phyloP scores from a whole-genome alignment of 768 basidiomycete species.

The Amanita inopinata region DNA sequence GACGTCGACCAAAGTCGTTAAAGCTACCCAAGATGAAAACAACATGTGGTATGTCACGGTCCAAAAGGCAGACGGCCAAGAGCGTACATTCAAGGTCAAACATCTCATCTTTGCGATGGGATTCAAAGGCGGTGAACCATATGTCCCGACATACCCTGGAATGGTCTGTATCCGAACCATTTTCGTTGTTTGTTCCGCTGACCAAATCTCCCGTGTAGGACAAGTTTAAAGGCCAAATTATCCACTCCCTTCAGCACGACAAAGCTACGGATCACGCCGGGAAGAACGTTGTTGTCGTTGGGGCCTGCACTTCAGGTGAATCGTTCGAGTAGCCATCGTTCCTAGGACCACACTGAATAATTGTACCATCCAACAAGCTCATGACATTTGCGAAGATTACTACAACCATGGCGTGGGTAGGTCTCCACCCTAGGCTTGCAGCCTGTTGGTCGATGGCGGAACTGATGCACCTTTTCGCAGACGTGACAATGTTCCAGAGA shows the following conservation, averaged over 20 bases:
- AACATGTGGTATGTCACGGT: slow-evolving; percentile 35
- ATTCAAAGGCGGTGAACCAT: slow-evolving; percentile 34
- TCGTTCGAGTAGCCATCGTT: too few species aligned
- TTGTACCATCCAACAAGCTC: too few species aligned
- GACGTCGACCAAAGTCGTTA: slow-evolving; percentile 29
- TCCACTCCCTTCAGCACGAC: slow-evolving; percentile 51
- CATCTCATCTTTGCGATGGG: slow-evolving; percentile 48
- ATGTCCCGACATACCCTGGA: slow-evolving; percentile 36
- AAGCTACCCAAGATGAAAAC: slow-evolving; percentile 23
- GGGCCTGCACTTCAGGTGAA: slow-evolving; percentile 50
- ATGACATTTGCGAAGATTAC: slow-evolving; percentile 36
- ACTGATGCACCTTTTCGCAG: slow-evolving; percentile 17
- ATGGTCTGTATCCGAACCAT: slow-evolving; percentile 22
- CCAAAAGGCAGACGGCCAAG: slow-evolving; percentile 22
- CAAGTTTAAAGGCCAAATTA: slow-evolving; percentile 49
- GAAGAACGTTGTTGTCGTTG: slow-evolving; percentile 65
- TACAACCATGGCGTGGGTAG: slow-evolving; percentile 33
- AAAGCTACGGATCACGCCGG: slow-evolving; percentile 47
- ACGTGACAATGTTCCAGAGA: slow-evolving; percentile 53
- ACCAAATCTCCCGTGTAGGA: slow-evolving; percentile 23
- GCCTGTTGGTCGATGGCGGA: too few species aligned
- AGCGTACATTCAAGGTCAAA: slow-evolving; percentile 32
- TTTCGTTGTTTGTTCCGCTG: neutral
- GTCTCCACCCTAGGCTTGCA: neutral
- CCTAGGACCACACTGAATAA: too few species aligned